These are phyloP conservation scores for Geranium rotundifolium DNA, from an alignment of 345 rosid species.

Conservation along the genomic window DNA sequence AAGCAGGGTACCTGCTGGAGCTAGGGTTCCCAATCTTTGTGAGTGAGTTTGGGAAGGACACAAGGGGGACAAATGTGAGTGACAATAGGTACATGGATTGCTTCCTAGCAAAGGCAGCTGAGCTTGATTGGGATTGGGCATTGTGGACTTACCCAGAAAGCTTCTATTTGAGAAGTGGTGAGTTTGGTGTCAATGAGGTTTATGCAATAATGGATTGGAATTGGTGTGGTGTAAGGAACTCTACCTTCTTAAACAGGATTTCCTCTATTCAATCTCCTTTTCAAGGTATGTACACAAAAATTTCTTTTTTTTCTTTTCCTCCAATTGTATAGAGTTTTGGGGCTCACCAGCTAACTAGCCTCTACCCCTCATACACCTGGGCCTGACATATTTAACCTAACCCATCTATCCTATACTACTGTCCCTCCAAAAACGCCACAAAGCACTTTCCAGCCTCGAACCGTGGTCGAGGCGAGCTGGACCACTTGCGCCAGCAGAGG, in stretches of 20 bases:
- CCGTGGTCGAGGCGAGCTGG: no score
- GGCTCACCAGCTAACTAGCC: no score
- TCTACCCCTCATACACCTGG: no score
- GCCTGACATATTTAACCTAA: no score
- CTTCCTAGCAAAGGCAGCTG: slow-evolving; percentile 27
- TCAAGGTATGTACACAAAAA: neutral
- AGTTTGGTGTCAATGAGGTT: slow-evolving; percentile 15
- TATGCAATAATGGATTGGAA: slow-evolving; percentile 23
- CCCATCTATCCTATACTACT: no score
- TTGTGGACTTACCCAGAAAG: slow-evolving; percentile 32
- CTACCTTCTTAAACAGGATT: neutral
- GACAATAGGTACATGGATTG: slow-evolving; percentile 30
- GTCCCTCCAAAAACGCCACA: no score
- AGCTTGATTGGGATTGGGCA: slow-evolving; percentile 32
- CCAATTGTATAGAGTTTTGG: no score
- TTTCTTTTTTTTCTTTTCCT: no score
- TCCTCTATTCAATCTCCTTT: slow-evolving; percentile 9
- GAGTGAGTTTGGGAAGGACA: slow-evolving; percentile 33
- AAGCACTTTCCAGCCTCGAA: no score
- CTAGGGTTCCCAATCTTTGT: slow-evolving; percentile 22
- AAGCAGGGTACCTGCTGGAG: neutral
- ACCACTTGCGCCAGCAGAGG: no score
- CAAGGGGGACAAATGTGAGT: slow-evolving; percentile 18
- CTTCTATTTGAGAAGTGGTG: slow-evolving; percentile 28
- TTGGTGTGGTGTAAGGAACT: slow-evolving; percentile 15